These are phyloP conservation scores for Hibiscus trionum DNA, from an alignment of 345 rosid genomes.

Conservation along the genomic window DNA sequence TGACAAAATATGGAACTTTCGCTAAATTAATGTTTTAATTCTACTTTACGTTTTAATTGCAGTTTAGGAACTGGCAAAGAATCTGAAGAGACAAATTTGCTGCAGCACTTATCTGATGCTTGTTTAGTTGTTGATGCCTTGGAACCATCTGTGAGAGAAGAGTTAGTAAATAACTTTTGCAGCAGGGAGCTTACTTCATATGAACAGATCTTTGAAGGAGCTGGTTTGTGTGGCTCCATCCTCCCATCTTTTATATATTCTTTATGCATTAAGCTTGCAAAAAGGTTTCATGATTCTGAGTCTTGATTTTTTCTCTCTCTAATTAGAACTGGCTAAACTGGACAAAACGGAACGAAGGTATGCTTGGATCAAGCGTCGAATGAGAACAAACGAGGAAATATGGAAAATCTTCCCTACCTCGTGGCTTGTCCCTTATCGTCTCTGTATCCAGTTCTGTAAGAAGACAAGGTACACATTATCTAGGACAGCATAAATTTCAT, in stretches of 20 bases:
- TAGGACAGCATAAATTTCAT: background rate
- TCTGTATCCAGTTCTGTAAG: constrained; percentile 94
- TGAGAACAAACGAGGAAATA: constrained; percentile 83
- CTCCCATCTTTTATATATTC: constrained; percentile 7
- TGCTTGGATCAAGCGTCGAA: constrained; percentile 97
- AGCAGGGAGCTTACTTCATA: constrained; percentile 94
- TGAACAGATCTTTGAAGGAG: constrained; percentile 99
- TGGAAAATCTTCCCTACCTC: constrained; percentile 94
- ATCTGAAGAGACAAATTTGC: constrained; percentile 74
- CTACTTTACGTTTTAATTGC: constrained; percentile 27
- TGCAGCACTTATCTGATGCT: constrained; percentile 89
- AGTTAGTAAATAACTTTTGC: constrained; percentile 96
- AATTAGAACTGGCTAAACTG: constrained; percentile 68
- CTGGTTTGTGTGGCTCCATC: constrained; percentile 51
- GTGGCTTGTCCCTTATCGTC: constrained; percentile 95
- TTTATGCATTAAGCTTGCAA: constrained; percentile 4
- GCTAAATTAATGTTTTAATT: background rate
- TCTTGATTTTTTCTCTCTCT: constrained; percentile 1
- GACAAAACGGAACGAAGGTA: constrained; percentile 93
- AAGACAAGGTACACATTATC: constrained; percentile 42
- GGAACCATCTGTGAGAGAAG: constrained; percentile 99
- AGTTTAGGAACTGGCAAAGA: constrained; percentile 99
- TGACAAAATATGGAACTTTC: background rate
- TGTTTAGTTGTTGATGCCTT: constrained; percentile 95
- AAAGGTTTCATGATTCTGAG: background rate